phyloP scores from a whole-genome alignment of 164 flowering plant genomes.

The Kingdonia uniflora region DNA sequence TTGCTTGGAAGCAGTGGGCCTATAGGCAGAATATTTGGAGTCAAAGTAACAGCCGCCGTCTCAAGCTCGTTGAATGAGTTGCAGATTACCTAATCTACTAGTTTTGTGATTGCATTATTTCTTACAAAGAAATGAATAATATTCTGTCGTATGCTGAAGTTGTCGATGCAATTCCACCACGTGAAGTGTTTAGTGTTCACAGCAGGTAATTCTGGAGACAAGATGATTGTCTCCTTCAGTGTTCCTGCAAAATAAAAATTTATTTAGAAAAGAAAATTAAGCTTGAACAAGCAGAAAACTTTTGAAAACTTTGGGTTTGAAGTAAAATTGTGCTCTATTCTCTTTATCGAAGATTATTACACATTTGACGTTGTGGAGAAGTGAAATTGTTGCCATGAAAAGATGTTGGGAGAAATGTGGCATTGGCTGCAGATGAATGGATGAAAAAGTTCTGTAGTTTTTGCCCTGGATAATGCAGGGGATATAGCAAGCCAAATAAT shows the following conservation, averaged over 20 bases:
- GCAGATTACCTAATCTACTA: conserved; percentile 23
- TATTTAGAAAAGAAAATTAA: too few species aligned
- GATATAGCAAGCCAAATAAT: neutral
- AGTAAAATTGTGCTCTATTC: too few species aligned
- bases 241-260: conserved; percentile 13
- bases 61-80: conserved; percentile 30
- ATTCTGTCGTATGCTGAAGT: conserved; percentile 1
- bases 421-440: too few species aligned
- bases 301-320: too few species aligned
- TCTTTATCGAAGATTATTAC: too few species aligned
- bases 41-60: conserved; percentile 7
- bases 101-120: conserved; percentile 5
- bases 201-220: conserved; percentile 16
- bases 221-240: conserved; percentile 7
- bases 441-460: neutral
- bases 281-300: too few species aligned
- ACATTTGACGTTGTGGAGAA: too few species aligned
- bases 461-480: neutral
- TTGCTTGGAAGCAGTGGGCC: conserved; percentile 25
- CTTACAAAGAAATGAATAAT: conserved; percentile 6
- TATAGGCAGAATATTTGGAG: conserved; percentile 17
- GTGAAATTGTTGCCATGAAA: too few species aligned
- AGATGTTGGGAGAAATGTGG: too few species aligned
- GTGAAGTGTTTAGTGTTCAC: conserved; percentile 10
- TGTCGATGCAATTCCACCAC: conserved; percentile 15